Evolutionary conservation across 306 rosid genomes (phyloP), one percentile per base, ranked within the genome.

Genomic region (Medicago ruthenica): DNA sequence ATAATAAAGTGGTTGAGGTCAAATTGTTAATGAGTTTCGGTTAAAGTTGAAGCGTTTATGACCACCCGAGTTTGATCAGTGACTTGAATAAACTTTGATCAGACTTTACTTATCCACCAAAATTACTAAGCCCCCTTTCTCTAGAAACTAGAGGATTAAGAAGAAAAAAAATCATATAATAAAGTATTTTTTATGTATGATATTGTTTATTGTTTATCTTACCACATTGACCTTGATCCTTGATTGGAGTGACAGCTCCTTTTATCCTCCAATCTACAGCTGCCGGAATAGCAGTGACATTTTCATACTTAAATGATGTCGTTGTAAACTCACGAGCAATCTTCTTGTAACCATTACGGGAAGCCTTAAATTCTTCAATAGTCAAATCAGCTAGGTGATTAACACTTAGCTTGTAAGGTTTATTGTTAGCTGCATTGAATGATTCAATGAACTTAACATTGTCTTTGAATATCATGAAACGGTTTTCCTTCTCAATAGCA

Each of bases 181-280:
- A 45, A 45, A 16, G 22, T 15, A 51, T 8, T 51, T 4, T 4
- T 8, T 16, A 11, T 2, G 7, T 9, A 20, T 20, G 15, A 10
- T 61, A 3, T 31, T 31, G 20, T 14, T 31, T 0, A 13, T 50
- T 39, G 0, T 68, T 74, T 53, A 22, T 75, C 82, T 80, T 87
- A 87, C 88, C 88, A 74, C 91, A 87, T 37, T 17, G 22, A 1
- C 80, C 70, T 74, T 87, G 88, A 5, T 82, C 1, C 55, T 82
- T 87, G 7, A 75, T 53, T 6, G 80, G 80, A 60, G 84, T 81
- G 13, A 88, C 86, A 60, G 82, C 86, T 42, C 89, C 83, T 54
- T 73, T 47, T 2, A 6, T 0, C 50, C 86, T 76, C 87, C 91
- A 81, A 8, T 85, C 87, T 12, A 87, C 0, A 1, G 55, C 36